A percentile compares a stretch with the other conserved stretches of the same genome.
These are phyloP conservation scores for Fusarium sp. DNA, from an alignment of 2,329 filamentous ascomycete species.

Conservation along the genomic window DNA sequence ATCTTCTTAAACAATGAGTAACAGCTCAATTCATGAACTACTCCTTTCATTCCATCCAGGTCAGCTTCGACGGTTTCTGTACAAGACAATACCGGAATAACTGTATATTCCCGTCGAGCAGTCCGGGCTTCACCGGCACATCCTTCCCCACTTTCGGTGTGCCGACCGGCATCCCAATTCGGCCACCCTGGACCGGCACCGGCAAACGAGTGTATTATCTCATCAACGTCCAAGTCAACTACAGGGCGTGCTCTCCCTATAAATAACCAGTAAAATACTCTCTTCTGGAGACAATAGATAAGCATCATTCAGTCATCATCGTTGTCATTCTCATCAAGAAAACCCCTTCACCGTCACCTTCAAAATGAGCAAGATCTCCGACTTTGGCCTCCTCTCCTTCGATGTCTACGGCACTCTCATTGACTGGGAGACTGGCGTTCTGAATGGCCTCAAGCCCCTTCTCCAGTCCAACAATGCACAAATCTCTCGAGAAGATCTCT, in stretches of 20 bases:
- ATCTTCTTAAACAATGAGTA: background rate
- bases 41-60: background rate
- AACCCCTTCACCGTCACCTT: background rate
- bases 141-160: slow-evolving; percentile 17
- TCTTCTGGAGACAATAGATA: background rate
- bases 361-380: slow-evolving; percentile 34
- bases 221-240: slow-evolving; percentile 13
- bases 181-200: slow-evolving; percentile 10
- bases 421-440: slow-evolving; percentile 77
- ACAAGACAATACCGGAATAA: background rate
- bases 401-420: slow-evolving; percentile 85
- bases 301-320: background rate
- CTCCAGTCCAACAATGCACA: slow-evolving; percentile 47
- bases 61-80: background rate
- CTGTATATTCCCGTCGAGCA: background rate
- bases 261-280: background rate
- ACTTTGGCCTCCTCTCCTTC: slow-evolving; percentile 67
- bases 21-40: background rate
- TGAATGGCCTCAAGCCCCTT: slow-evolving; percentile 61
- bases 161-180: slow-evolving; percentile 19
- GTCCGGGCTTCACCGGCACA: background rate
- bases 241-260: slow-evolving; percentile 18
- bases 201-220: slow-evolving; percentile 10
- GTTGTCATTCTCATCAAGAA: background rate
- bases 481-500: slow-evolving; percentile 50